Base-by-base conservation (phyloP, 2,329 filamentous ascomycete species). In the Phoma sp. region DNA sequence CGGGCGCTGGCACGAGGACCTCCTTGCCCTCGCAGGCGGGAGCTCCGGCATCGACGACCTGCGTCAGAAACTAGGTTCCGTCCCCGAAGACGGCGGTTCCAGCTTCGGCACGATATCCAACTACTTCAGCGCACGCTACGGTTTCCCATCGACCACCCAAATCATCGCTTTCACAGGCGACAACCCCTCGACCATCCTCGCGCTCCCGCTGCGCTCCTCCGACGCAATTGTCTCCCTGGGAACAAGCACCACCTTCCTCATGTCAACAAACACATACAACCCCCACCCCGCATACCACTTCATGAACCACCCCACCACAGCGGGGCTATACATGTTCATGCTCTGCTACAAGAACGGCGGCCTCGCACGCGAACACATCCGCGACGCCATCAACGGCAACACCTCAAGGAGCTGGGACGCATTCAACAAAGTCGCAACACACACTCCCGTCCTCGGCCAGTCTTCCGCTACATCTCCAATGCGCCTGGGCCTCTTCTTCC, bases 281-380 rank as follows among this genome's bases (percentile, higher is more conserved):
- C 92, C 95, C 2, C 89, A 97, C 70, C 90, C 92, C 3, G 86
- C 90, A 6, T 96, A 96, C 71, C 95, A 99, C 80, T 96, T 98
- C 82, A 96, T 98, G 85, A 96, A 97, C 80, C 93, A 98, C 76
- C 95, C 95, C 1, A 95, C 92, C 37, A 96, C 92, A 1, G 80
- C 87, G 0, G 92, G 90, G 1, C 84, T 97, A 56, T 97, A 96
- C 83, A 98, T 99, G 95, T 98, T 99, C 78, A 99, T 99, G 95
- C 86, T 99, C 29, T 99, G 95, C 83, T 99, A 98, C 82, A 98
- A 98, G 78, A 99, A 99, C 77, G 95, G 95, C 64, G 92, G 92
- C 2, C 86, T 98, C 1, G 93, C 95, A 2, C 89, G 95, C 37
- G 95, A 99, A 74, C 87, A 90, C 67, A 86, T 98, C 58, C 89